Percentiles rank a stretch among this genome's conserved stretches.
Conservation (phyloP, 1,284 basidiomycete genomes). For the Trametes sp. region DNA sequence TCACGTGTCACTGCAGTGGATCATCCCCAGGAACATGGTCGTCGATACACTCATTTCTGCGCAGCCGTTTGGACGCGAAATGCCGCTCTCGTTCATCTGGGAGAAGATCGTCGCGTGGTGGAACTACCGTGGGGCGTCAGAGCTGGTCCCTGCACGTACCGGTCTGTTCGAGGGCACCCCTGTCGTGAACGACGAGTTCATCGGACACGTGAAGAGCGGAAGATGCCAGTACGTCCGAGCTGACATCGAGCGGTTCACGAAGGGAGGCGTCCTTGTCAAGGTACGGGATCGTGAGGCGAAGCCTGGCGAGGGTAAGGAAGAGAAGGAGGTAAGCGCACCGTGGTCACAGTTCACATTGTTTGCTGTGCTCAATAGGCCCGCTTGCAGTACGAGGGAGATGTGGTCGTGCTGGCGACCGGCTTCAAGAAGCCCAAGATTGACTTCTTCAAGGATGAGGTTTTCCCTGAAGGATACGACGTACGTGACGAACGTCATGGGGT, state of each 20-base stretch:
- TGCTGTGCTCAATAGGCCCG: no score
- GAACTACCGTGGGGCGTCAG: conserved; percentile 62
- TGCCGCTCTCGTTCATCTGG: conserved; percentile 60
- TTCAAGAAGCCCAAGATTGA: conserved; percentile 63
- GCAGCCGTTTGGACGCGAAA: conserved; percentile 66
- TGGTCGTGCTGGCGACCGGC: conserved; percentile 69
- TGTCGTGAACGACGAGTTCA: conserved; percentile 66
- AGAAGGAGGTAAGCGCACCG: conserved; percentile 44
- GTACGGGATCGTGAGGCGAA: conserved; percentile 41
- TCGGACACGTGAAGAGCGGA: conserved; percentile 58
- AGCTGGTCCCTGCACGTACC: conserved; percentile 50
- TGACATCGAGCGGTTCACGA: conserved; percentile 55
- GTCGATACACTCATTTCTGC: conserved; percentile 61
- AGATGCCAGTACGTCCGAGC: conserved; percentile 62
- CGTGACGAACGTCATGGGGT: conserved; percentile 11
- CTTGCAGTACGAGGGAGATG: conserved; percentile 54
- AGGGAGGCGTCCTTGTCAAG: conserved; percentile 50
- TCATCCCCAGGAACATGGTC: conserved; percentile 62
- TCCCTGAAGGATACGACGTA: conserved; percentile 63
- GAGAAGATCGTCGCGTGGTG: conserved; percentile 56
- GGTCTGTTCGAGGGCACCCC: conserved; percentile 61
- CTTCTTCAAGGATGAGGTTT: conserved; percentile 65
- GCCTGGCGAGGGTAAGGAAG: conserved; percentile 40
- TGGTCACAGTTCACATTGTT: no score
- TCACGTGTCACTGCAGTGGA: conserved; percentile 48